These are phyloP conservation scores for Rhodotorula kratochvilovae DNA, from an alignment of 768 basidiomycete species.

Conservation along the genomic window DNA sequence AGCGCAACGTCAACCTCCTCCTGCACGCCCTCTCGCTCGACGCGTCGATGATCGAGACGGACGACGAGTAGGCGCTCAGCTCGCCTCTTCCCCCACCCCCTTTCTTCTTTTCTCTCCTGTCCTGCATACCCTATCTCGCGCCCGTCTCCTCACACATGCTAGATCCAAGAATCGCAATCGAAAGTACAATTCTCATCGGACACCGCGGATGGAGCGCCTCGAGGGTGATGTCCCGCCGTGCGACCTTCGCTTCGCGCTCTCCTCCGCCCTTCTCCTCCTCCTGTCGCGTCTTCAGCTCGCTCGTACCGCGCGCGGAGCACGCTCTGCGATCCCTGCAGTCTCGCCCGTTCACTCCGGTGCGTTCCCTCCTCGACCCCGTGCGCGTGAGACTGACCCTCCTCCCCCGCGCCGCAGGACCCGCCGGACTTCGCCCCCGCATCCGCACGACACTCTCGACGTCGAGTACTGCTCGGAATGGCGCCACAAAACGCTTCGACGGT, in stretches of 20 bases:
- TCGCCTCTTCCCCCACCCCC: too few relatives aligned
- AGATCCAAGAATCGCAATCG: neutral
- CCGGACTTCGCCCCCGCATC: neutral
- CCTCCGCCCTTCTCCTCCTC: too few relatives aligned
- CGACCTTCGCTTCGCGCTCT: too few relatives aligned
- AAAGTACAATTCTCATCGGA: too few relatives aligned
- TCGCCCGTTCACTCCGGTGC: too few relatives aligned
- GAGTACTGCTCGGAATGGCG: neutral
- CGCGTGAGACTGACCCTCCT: too few relatives aligned
- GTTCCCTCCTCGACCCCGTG: too few relatives aligned
- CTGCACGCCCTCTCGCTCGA: constrained; percentile 48
- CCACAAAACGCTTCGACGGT: neutral
- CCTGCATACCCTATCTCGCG: neutral
- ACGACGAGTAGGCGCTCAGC: constrained; percentile 2
- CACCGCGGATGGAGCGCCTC: too few relatives aligned
- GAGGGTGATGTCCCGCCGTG: too few relatives aligned
- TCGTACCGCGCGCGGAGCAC: too few relatives aligned
- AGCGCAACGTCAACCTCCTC: constrained; percentile 84
- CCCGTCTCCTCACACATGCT: neutral
- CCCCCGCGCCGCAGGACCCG: neutral
- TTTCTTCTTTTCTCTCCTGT: neutral
- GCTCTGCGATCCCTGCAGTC: too few relatives aligned
- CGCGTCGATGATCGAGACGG: constrained; percentile 36
- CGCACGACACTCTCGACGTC: neutral
- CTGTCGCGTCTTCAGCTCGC: too few relatives aligned